Conservation (phyloP, 257 asterid species). For the Striga asiatica region DNA sequence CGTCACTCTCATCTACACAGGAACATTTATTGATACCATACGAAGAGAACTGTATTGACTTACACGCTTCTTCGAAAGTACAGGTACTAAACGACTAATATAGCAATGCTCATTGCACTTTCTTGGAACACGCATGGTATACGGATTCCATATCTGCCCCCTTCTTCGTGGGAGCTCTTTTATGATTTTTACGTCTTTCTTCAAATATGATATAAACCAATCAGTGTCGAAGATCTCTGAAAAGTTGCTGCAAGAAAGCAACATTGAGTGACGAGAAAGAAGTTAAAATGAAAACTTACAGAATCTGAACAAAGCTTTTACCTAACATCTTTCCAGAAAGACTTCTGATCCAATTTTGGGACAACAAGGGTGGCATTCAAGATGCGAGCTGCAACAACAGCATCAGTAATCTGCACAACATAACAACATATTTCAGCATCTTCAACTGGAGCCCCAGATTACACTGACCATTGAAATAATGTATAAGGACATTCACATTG, state of each 20-base stretch:
- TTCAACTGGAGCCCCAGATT: conserved; percentile 5
- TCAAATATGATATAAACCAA: conserved; percentile 67
- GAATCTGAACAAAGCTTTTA: conserved; percentile 16
- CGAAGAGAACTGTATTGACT: conserved; percentile 20
- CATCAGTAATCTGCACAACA: conserved; percentile 71
- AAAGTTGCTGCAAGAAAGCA: conserved; percentile 66
- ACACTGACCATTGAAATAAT: neutral
- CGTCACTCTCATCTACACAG: neutral
- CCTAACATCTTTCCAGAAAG: conserved; percentile 98
- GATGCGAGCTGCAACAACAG: conserved; percentile 97
- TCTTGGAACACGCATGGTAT: conserved; percentile 87
- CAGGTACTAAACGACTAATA: conserved; percentile 61
- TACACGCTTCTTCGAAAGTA: conserved; percentile 74
- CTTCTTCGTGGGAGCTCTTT: conserved; percentile 74
- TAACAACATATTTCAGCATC: conserved; percentile 12
- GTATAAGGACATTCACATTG: neutral
- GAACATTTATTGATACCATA: neutral
- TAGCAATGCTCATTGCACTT: conserved; percentile 87
- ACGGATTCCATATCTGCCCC: conserved; percentile 66
- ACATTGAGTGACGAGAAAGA: conserved; percentile 13
- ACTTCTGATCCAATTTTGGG: conserved; percentile 78
- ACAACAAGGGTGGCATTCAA: conserved; percentile 91
- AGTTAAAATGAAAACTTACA: neutral
- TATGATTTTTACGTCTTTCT: conserved; percentile 64
- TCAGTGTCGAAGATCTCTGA: conserved; percentile 83